phyloP scores from a whole-genome alignment of 2,329 filamentous ascomycete species.

The Didymella arachidicola region DNA sequence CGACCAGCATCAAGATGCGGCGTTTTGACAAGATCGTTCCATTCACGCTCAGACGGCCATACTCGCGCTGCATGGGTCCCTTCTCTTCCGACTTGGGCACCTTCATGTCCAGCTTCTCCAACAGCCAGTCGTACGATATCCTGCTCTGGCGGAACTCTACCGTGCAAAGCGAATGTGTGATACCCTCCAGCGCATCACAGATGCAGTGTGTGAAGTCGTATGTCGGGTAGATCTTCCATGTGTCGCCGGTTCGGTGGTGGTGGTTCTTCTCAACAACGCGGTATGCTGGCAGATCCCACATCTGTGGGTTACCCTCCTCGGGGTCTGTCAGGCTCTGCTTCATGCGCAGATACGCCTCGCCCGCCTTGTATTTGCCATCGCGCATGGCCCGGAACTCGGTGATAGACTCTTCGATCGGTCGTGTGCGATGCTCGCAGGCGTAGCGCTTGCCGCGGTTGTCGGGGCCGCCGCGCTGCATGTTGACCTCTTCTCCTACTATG shows the following conservation, averaged over 20 bases:
- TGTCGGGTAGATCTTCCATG: slow-evolving; percentile 94
- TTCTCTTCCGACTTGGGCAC: slow-evolving; percentile 65
- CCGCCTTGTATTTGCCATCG: slow-evolving; percentile 87
- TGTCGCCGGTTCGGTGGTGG: slow-evolving; percentile 79
- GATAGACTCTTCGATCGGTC: slow-evolving; percentile 77
- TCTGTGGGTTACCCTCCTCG: slow-evolving; percentile 85
- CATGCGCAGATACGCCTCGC: slow-evolving; percentile 88
- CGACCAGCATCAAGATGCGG: slow-evolving; percentile 80
- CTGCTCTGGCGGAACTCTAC: slow-evolving; percentile 88
- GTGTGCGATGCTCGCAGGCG: slow-evolving; percentile 80
- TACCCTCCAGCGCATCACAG: slow-evolving; percentile 89
- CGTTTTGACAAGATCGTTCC: slow-evolving; percentile 90
- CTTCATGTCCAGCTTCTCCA: slow-evolving; percentile 81
- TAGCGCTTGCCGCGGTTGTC: slow-evolving; percentile 73
- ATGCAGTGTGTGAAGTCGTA: slow-evolving; percentile 93
- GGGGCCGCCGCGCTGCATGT: slow-evolving; percentile 83
- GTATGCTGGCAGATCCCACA: slow-evolving; percentile 96
- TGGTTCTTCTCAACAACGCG: slow-evolving; percentile 76
- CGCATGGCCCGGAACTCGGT: slow-evolving; percentile 87
- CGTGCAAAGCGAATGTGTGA: slow-evolving; percentile 92
- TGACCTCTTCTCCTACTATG: slow-evolving; percentile 73
- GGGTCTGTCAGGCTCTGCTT: slow-evolving; percentile 74
- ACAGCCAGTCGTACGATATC: slow-evolving; percentile 90
- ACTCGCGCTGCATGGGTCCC: slow-evolving; percentile 86
- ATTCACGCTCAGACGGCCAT: slow-evolving; percentile 77